Evolutionary conservation across 345 rosid genomes (phyloP).

Genomic region (Salix exigua): DNA sequence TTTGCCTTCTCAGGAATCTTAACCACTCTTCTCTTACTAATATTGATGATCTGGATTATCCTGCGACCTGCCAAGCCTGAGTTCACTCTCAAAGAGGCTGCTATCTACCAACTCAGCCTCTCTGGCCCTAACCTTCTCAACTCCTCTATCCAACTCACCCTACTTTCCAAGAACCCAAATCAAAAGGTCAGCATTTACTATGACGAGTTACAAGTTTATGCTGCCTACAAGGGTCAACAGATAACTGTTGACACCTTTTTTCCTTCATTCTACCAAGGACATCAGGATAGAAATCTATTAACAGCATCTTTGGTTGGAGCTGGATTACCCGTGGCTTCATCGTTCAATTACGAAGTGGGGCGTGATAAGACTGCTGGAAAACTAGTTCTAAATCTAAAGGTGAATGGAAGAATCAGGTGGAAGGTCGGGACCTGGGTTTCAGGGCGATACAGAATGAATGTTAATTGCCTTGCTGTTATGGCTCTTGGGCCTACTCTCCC

Average conservation of each 20-base stretch:
- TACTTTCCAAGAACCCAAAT: constrained; percentile 63
- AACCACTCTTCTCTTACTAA: constrained; percentile 44
- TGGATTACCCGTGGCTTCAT: constrained; percentile 58
- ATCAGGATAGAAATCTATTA: constrained; percentile 54
- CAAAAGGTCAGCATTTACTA: constrained; percentile 76
- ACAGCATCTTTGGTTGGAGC: constrained; percentile 60
- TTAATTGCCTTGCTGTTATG: constrained; percentile 59
- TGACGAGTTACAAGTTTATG: constrained; percentile 57
- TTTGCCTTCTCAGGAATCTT: constrained; percentile 46
- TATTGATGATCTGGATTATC: constrained; percentile 60
- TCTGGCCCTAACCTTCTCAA: constrained; percentile 68
- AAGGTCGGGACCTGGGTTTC: constrained; percentile 90
- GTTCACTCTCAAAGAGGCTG: constrained; percentile 58
- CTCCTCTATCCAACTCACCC: constrained; percentile 72
- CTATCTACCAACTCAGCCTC: constrained; percentile 62
- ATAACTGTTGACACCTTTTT: constrained; percentile 53
- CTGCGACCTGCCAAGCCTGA: constrained; percentile 76
- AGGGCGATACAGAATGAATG: constrained; percentile 53
- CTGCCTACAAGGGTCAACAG: constrained; percentile 72
- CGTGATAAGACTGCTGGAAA: constrained; percentile 60
- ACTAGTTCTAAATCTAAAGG: constrained; percentile 47
- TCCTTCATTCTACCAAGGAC: constrained; percentile 80
- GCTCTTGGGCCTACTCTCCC: constrained; percentile 47
- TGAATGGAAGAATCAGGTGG: constrained; percentile 71
- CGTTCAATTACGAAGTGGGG: constrained; percentile 54